Evolutionary conservation across 1,284 basidiomycete species (phyloP).

Genomic region (Apiotrichum domesticum): DNA sequence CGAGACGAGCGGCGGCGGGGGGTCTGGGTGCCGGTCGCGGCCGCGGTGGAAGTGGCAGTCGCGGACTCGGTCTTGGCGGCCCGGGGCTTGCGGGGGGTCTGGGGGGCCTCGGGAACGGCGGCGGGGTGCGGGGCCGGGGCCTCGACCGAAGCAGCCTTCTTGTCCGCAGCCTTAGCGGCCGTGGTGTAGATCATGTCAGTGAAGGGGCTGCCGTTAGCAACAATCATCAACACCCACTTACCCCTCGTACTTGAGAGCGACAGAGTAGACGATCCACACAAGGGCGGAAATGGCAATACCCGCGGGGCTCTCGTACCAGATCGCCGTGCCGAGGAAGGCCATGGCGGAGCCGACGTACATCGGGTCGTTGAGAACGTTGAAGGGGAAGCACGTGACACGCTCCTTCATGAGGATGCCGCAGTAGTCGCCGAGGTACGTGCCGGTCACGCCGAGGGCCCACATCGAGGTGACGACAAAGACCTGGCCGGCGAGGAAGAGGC

Average conservation of each 20-base stretch:
- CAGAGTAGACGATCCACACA: constrained; percentile 72
- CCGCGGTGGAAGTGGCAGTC: constrained; percentile 7
- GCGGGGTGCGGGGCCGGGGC: not conserved
- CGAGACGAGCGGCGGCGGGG: constrained; percentile 12
- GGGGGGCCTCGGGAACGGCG: not conserved
- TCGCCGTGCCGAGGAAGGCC: constrained; percentile 72
- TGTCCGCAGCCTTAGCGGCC: constrained; percentile 5
- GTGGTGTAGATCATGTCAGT: constrained; percentile 48
- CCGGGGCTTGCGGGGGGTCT: constrained; percentile 9
- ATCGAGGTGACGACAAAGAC: constrained; percentile 80
- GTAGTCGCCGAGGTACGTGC: constrained; percentile 90
- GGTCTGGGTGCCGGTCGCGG: constrained; percentile 3
- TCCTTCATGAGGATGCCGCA: constrained; percentile 97
- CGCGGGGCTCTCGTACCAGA: constrained; percentile 79
- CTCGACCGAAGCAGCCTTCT: not conserved
- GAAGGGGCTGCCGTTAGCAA: constrained; percentile 38
- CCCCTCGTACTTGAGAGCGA: constrained; percentile 84
- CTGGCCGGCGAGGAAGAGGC: constrained; percentile 67
- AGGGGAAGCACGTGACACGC: constrained; percentile 73
- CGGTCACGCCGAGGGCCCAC: constrained; percentile 82
- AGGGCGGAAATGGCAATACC: constrained; percentile 68
- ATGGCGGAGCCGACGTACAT: constrained; percentile 94
- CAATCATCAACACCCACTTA: constrained; percentile 42
- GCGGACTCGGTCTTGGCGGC: not conserved
- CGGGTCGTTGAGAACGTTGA: constrained; percentile 86